Percentiles rank a stretch among this genome's conserved stretches.
Conservation (phyloP, 2,329 filamentous ascomycete genomes). For the Talaromyces funiculosus region DNA sequence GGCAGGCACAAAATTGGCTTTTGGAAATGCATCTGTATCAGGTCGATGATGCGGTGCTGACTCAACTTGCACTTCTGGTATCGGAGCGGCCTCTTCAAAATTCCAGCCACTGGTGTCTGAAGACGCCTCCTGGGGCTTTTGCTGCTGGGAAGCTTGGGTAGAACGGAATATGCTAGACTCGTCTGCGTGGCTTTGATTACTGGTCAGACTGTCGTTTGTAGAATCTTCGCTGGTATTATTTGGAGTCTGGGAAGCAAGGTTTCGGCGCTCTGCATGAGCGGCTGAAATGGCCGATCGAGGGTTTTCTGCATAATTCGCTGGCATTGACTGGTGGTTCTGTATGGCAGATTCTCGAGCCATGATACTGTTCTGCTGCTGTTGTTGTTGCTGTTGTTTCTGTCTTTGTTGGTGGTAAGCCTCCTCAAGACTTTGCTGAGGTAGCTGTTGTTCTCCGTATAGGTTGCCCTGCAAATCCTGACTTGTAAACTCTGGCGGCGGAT, state of each 20-base stretch:
- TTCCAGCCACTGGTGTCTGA: slow-evolving; percentile 71
- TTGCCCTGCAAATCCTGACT: slow-evolving; percentile 41
- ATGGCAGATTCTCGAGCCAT: slow-evolving; percentile 50
- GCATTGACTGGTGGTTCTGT: slow-evolving; percentile 56
- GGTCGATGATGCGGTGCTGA: slow-evolving; percentile 58
- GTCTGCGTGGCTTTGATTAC: neutral
- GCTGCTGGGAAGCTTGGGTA: slow-evolving; percentile 37
- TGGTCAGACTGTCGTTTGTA: neutral
- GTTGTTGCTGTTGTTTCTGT: slow-evolving; percentile 45
- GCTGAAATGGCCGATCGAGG: slow-evolving; percentile 39
- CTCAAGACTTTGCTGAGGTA: slow-evolving; percentile 53
- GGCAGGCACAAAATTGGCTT: slow-evolving; percentile 66
- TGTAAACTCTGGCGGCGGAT: slow-evolving; percentile 51
- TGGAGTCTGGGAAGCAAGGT: neutral
- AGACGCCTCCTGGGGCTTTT: slow-evolving; percentile 40
- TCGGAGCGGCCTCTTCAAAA: slow-evolving; percentile 71
- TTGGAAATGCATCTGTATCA: slow-evolving; percentile 83
- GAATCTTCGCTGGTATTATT: neutral
- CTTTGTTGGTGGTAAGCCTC: slow-evolving; percentile 56
- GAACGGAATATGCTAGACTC: slow-evolving; percentile 2
- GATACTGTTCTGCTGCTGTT: slow-evolving; percentile 27
- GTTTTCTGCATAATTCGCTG: slow-evolving; percentile 43
- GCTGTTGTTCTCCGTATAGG: slow-evolving; percentile 44
- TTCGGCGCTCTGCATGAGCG: slow-evolving; percentile 27
- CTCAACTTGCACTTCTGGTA: slow-evolving; percentile 29